These are phyloP conservation scores for Claviceps fusiformis DNA, from an alignment of 2,329 filamentous ascomycete genomes.

Conservation along the genomic window DNA sequence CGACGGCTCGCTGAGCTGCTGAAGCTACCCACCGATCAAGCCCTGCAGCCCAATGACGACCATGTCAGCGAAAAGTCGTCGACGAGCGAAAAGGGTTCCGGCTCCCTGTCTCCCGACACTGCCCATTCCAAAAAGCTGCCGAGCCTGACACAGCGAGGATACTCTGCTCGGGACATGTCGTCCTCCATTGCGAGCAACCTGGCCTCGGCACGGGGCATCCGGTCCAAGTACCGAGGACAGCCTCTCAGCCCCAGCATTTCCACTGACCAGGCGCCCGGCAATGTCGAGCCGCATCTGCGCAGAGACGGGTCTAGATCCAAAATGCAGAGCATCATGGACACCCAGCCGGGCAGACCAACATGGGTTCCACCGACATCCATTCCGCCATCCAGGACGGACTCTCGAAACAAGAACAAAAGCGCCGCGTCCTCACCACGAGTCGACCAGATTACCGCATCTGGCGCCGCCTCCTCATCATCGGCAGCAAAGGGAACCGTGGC, in stretches of 20 bases:
- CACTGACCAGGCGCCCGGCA: constrained; percentile 59
- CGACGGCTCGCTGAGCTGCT: constrained; percentile 70
- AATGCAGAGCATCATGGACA: constrained; percentile 43
- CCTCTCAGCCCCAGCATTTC: constrained; percentile 61
- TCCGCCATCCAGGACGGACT: constrained; percentile 12
- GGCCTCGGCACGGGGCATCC: constrained; percentile 72
- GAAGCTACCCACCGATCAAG: constrained; percentile 45
- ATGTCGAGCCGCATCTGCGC: constrained; percentile 44
- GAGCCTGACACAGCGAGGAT: constrained; percentile 27
- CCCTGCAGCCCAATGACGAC: constrained; percentile 18
- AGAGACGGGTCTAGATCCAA: constrained; percentile 35
- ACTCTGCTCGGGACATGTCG: constrained; percentile 53
- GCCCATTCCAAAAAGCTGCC: constrained; percentile 13
- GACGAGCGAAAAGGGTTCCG: constrained; percentile 18
- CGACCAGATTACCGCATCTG: constrained; percentile 9
- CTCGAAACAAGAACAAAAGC: constrained; percentile 13
- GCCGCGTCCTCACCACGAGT: constrained; percentile 12
- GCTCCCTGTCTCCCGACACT: background rate
- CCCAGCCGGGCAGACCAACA: constrained; percentile 36
- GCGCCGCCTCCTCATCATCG: constrained; percentile 5
- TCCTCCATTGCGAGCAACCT: constrained; percentile 83
- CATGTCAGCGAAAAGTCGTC: constrained; percentile 9
- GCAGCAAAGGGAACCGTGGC: constrained; percentile 2
- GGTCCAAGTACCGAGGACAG: constrained; percentile 48
- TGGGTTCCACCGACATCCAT: constrained; percentile 32